These are phyloP conservation scores for Arthonia radiata DNA, from an alignment of 495 filamentous ascomycete genomes.

Conservation along the genomic window DNA sequence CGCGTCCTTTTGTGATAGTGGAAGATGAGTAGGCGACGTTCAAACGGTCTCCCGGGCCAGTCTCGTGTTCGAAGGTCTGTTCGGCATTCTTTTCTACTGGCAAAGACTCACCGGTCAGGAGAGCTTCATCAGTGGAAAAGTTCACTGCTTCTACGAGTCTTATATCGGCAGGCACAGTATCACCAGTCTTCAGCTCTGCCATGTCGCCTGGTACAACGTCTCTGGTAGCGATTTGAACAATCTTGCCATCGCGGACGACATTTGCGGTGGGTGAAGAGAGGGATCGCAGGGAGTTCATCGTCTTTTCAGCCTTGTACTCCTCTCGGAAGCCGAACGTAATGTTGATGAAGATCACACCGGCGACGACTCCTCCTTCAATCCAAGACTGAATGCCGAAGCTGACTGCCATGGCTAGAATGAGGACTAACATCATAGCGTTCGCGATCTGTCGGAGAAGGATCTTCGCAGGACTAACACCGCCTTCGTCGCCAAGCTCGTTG, in stretches of 20 bases:
- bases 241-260: slow-evolving; percentile 47
- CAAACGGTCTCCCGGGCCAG: slow-evolving; percentile 40
- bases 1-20: slow-evolving; percentile 46
- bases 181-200: slow-evolving; percentile 40
- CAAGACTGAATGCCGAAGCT: slow-evolving; percentile 59
- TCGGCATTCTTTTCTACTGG: slow-evolving; percentile 33
- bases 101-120: slow-evolving; percentile 56
- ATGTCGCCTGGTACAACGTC: slow-evolving; percentile 66
- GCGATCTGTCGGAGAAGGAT: slow-evolving; percentile 37
- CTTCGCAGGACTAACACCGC: slow-evolving; percentile 28
- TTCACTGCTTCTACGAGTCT: slow-evolving; percentile 39
- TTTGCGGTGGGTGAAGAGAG: slow-evolving; percentile 58
- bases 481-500: slow-evolving; percentile 35
- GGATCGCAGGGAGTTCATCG: slow-evolving; percentile 54
- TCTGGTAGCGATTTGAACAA: slow-evolving; percentile 36
- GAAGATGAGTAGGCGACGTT: slow-evolving; percentile 52
- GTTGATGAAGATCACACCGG: slow-evolving; percentile 17
- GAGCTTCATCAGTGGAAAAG: slow-evolving; percentile 47
- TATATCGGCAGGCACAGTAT: slow-evolving; percentile 46
- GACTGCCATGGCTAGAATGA: slow-evolving; percentile 63
- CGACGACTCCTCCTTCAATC: slow-evolving; percentile 63
- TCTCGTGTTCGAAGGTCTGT: slow-evolving; percentile 18
- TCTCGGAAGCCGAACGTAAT: slow-evolving; percentile 35
- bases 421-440: slow-evolving; percentile 48
- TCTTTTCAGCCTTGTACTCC: slow-evolving; percentile 68